Conservation (phyloP, 352 stramenopile species). For the Aphanomyces stellatus region DNA sequence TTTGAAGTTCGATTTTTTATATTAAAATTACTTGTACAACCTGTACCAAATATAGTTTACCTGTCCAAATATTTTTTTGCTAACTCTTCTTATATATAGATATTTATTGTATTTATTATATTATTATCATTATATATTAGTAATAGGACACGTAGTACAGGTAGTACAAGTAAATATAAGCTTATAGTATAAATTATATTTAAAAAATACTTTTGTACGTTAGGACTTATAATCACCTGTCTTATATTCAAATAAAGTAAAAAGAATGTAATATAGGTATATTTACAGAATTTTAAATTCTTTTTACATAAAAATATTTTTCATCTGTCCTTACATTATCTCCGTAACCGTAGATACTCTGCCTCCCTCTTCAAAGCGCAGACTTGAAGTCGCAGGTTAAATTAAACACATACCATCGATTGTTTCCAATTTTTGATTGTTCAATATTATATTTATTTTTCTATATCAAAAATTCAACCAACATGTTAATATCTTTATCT, state of each 20-base stretch:
- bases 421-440: too few relatives aligned
- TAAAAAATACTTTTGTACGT: too few relatives aligned
- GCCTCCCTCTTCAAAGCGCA: too few relatives aligned
- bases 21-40: background rate
- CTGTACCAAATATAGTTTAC: background rate
- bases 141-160: background rate
- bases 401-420: background rate
- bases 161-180: background rate
- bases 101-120: background rate
- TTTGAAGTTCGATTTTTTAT: too few relatives aligned
- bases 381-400: background rate
- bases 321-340: background rate
- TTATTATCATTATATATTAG: background rate
- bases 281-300: background rate
- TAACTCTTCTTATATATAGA: background rate
- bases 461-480: too few relatives aligned
- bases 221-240: too few relatives aligned
- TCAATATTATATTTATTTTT: too few relatives aligned
- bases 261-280: background rate
- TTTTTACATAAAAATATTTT: background rate
- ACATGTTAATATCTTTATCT: too few relatives aligned
- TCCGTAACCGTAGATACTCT: background rate
- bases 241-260: background rate
- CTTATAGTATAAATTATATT: background rate
- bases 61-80: background rate